Evolutionary conservation across 768 basidiomycete genomes (phyloP).

Genomic region (Mycena floridula): DNA sequence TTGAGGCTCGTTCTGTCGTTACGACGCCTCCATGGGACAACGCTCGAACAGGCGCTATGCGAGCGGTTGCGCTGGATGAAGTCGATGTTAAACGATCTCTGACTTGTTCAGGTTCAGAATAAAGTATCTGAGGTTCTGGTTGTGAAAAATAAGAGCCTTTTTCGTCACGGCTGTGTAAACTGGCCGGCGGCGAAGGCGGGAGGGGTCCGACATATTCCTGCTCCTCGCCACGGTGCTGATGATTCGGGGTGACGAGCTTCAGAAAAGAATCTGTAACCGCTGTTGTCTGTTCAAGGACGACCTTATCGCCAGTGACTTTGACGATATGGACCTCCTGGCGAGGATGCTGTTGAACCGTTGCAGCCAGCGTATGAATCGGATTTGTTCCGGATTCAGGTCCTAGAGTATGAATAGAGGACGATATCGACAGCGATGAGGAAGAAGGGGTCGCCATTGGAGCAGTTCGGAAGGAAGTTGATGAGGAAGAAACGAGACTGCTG

Average conservation of each 20-base stretch:
- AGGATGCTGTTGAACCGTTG: too few species aligned
- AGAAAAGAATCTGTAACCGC: constrained; percentile 28
- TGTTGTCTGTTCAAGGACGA: constrained; percentile 38
- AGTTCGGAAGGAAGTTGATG: constrained; percentile 29
- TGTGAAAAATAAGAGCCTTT: too few species aligned
- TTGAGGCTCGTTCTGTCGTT: neutral
- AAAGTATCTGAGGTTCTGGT: too few species aligned
- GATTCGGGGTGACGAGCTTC: constrained; percentile 20
- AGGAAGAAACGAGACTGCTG: constrained; percentile 22
- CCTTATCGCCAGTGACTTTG: constrained; percentile 43
- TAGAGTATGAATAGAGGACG: constrained; percentile 29
- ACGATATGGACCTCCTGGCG: constrained; percentile 49
- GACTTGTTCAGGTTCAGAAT: too few species aligned
- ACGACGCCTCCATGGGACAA: constrained; percentile 8
- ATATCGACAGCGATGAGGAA: constrained; percentile 22
- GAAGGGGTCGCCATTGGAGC: constrained; percentile 18
- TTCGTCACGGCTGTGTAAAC: constrained; percentile 2
- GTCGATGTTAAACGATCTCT: neutral
- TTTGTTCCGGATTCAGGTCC: constrained; percentile 19
- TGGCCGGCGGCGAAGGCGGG: constrained; percentile 37
- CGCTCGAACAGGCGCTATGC: too few species aligned
- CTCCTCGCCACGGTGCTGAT: constrained; percentile 8
- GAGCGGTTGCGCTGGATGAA: constrained; percentile 5
- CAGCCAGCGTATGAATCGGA: constrained; percentile 23
- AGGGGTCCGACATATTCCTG: constrained; percentile 41